Conservation (phyloP, 2,329 filamentous ascomycete genomes). For the Daldinia sp. region DNA sequence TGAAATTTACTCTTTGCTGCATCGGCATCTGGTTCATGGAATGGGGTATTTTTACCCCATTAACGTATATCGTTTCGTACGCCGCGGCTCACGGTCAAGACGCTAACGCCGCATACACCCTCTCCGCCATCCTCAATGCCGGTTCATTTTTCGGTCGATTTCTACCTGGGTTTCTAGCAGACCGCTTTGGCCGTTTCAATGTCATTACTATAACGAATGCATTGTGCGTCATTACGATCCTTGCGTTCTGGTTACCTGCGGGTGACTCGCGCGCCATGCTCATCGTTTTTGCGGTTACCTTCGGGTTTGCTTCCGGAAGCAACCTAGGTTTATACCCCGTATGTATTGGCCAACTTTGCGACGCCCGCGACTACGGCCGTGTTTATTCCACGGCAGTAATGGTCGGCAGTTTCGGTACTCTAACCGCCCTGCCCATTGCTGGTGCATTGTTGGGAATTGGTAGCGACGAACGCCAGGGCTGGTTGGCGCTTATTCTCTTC, state of each 20-base stretch:
- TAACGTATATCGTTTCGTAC: slow-evolving; percentile 50
- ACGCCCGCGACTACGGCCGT: slow-evolving; percentile 76
- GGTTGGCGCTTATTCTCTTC: slow-evolving; percentile 42
- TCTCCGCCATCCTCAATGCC: slow-evolving; percentile 83
- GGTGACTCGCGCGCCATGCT: slow-evolving; percentile 63
- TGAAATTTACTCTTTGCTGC: slow-evolving; percentile 67
- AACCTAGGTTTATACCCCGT: slow-evolving; percentile 82
- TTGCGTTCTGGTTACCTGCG: slow-evolving; percentile 76
- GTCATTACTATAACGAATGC: slow-evolving; percentile 74
- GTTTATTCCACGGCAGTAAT: slow-evolving; percentile 82
- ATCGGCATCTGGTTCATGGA: slow-evolving; percentile 74
- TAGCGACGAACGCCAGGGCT: slow-evolving; percentile 34
- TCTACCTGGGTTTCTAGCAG: slow-evolving; percentile 78
- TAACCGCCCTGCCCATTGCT: slow-evolving; percentile 57
- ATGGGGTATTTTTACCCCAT: slow-evolving; percentile 53
- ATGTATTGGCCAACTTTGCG: slow-evolving; percentile 81
- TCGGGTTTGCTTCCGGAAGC: slow-evolving; percentile 81
- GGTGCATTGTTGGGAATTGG: slow-evolving; percentile 47
- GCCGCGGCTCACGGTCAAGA: slow-evolving; percentile 68
- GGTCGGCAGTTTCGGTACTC: slow-evolving; percentile 75
- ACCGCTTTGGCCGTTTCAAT: slow-evolving; percentile 82
- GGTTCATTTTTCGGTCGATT: slow-evolving; percentile 80
- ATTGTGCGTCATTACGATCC: slow-evolving; percentile 61
- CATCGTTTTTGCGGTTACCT: slow-evolving; percentile 73
- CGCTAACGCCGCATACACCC: slow-evolving; percentile 70